These are phyloP conservation scores for Ulmus americana DNA, from an alignment of 331 rosid genomes.

Conservation along the genomic window DNA sequence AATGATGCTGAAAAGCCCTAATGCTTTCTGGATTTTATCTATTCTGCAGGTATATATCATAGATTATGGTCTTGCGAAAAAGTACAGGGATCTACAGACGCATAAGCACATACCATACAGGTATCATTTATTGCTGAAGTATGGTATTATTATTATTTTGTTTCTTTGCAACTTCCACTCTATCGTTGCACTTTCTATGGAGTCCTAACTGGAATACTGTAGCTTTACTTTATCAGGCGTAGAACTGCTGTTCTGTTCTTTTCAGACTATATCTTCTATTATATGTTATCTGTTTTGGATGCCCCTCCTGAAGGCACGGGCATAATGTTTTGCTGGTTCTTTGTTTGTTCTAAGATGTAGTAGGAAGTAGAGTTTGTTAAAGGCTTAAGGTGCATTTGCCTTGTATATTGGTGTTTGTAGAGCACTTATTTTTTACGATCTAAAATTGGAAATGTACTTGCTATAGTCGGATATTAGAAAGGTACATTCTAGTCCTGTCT, in stretches of 20 bases:
- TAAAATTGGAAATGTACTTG: not conserved
- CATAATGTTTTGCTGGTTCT: too few species aligned
- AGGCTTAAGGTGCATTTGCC: not conserved
- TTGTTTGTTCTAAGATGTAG: too few species aligned
- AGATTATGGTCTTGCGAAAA: slow-evolving; percentile 97
- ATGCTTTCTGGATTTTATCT: slow-evolving; percentile 19
- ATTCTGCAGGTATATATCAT: slow-evolving; percentile 74
- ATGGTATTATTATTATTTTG: not conserved
- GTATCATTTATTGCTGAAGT: slow-evolving; percentile 35
- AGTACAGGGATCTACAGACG: slow-evolving; percentile 93
- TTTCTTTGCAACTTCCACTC: slow-evolving; percentile 18
- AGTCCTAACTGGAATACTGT: not conserved
- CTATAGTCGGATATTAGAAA: not conserved
- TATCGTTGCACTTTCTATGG: not conserved
- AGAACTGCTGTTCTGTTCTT: not conserved
- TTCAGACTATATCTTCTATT: not conserved
- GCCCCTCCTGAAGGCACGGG: too few species aligned
- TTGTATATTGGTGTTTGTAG: not conserved
- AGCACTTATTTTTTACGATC: not conserved
- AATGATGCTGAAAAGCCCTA: slow-evolving; percentile 1
- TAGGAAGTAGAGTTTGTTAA: not conserved
- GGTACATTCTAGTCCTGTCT: not conserved
- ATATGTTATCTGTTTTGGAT: too few species aligned
- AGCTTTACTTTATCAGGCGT: not conserved
- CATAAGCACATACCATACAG: slow-evolving; percentile 98